These are phyloP conservation scores for Bonia amplexicaulis DNA, from an alignment of 176 grass and related monocot species.

Conservation along the genomic window DNA sequence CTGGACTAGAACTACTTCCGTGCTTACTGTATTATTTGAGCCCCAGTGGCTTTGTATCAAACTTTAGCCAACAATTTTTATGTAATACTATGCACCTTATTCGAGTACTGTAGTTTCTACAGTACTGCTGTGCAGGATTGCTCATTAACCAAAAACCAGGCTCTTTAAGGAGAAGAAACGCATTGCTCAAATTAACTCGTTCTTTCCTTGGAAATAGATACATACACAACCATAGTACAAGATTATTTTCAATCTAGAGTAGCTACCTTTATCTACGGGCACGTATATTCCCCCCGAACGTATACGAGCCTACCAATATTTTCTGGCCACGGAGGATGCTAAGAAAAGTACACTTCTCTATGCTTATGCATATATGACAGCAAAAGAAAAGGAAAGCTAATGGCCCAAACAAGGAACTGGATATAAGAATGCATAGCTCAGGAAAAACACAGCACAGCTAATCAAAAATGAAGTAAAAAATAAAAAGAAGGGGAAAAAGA, in stretches of 20 bases:
- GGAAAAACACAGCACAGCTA: not conserved
- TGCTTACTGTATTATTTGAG: too few relatives aligned
- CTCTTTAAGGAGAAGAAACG: not conserved
- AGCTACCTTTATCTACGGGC: not conserved
- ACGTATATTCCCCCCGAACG: not conserved
- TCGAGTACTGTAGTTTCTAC: too few relatives aligned
- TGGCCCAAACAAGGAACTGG: not conserved
- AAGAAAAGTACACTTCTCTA: too few relatives aligned
- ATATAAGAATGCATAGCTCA: not conserved
- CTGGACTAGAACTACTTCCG: too few relatives aligned
- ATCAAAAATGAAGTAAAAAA: not conserved
- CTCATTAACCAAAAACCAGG: not conserved
- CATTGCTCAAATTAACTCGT: not conserved
- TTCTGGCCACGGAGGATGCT: not conserved
- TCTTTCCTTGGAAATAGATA: not conserved
- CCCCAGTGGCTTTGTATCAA: too few relatives aligned
- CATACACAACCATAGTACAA: not conserved
- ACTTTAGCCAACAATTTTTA: too few relatives aligned
- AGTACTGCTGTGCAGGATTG: not conserved
- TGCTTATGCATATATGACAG: too few relatives aligned
- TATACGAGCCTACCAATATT: not conserved
- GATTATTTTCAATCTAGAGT: not conserved
- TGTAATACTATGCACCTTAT: not conserved
- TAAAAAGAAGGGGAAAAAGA: too few relatives aligned
- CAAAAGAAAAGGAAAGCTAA: not conserved